phyloP scores from a whole-genome alignment of 2,329 filamentous ascomycete genomes.

The Botrytis fragariae region DNA sequence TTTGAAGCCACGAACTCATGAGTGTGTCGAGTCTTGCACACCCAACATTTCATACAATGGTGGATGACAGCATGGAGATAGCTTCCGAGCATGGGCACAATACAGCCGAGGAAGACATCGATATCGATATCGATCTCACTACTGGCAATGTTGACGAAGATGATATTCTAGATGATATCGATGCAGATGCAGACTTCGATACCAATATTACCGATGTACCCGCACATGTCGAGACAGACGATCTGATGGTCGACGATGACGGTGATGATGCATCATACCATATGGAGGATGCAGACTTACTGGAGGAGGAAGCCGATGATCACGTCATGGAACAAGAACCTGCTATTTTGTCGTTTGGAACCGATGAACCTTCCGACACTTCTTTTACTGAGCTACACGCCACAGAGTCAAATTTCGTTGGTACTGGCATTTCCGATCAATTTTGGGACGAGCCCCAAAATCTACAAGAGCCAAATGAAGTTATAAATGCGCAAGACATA shows the following conservation, averaged over 20 bases:
- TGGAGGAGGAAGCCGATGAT: constrained; percentile 30
- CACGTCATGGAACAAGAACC: constrained; percentile 30
- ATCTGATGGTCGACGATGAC: constrained; percentile 47
- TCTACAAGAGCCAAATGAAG: not conserved
- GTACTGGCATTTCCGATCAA: constrained; percentile 8
- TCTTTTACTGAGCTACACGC: constrained; percentile 11
- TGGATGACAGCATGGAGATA: constrained; percentile 54
- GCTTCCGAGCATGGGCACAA: constrained; percentile 45
- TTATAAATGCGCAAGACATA: not conserved
- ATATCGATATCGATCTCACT: constrained; percentile 58
- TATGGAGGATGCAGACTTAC: constrained; percentile 38
- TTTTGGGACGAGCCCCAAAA: constrained; percentile 12
- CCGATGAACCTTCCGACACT: not conserved
- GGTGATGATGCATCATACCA: constrained; percentile 40
- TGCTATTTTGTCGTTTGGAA: constrained; percentile 24
- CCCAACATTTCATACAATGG: constrained; percentile 29
- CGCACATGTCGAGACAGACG: constrained; percentile 40
- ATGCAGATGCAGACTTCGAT: constrained; percentile 38
- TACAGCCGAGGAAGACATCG: constrained; percentile 49
- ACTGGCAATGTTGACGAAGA: constrained; percentile 49
- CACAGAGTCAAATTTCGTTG: constrained; percentile 11
- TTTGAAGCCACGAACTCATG: constrained; percentile 10
- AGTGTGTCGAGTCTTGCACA: constrained; percentile 16
- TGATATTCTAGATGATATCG: constrained; percentile 53
- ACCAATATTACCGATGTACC: constrained; percentile 15